Base-by-base conservation (phyloP, 345 rosid genomes). In the Punica granatum region DNA sequence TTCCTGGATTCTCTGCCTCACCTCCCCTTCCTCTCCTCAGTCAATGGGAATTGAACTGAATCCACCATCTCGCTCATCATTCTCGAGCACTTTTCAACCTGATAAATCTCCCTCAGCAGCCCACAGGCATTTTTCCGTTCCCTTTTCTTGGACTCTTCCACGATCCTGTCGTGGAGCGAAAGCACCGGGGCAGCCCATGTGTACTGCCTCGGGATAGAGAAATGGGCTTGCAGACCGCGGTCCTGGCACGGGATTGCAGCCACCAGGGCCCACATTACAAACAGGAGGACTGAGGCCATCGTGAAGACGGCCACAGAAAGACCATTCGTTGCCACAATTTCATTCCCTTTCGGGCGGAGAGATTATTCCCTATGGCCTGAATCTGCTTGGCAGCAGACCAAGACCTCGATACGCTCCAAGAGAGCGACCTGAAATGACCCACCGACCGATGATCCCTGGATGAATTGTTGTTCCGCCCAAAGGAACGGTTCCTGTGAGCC, bases 231-330 rank as follows among this genome's bases (percentile, higher is more conserved):
- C 80, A 94, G 64, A 0, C 99, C 97, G 48, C 97, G 90, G 67
- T 94, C 99, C 69, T 94, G 99, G 68, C 99, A 94, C 0, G 97
- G 99, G 42, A 94, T 88, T 6, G 97, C 96, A 12, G 99, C 99
- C 66, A 94, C 99, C 32, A 94, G 80, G 60, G 83, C 92, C 97
- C 96, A 94, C 95, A 85, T 88, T 3, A 86, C 97, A 23, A 91
- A 89, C 67, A 89, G 48, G 82, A 94, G 75, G 60, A 94, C 72
- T 30, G 80, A 81, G 34, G 76, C 81, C 92, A 94, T 89, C 0
- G 97, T 88, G 51, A 76, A 91, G 63, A 89, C 85, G 33, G 89
- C 84, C 30, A 76, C 74, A 0, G 95, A 86, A 28, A 94, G 81
- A 36, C 97, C 97, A 68, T 70, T 80, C 0, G 80, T 78, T 0